Evolutionary conservation across 2,329 filamentous ascomycete genomes (phyloP).

Genomic region (Trichoderma sp.): DNA sequence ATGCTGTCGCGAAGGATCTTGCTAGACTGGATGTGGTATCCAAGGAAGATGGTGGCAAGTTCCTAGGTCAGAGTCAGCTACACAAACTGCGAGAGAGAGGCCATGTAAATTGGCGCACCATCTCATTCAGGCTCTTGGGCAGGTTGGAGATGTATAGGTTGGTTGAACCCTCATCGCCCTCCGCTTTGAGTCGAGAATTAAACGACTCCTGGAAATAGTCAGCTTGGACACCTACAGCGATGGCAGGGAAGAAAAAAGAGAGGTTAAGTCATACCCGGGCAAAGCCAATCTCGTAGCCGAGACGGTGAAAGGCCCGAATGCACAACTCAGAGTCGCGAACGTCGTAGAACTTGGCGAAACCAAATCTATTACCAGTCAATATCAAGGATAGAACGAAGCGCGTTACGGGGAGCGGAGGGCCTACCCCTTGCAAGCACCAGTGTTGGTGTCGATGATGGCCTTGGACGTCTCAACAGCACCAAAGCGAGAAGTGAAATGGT

Average conservation of each 20-base stretch:
- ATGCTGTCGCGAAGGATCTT: conserved; percentile 91
- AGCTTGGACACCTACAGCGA: not conserved
- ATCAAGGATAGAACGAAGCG: not conserved
- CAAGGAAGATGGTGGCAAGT: conserved; percentile 72
- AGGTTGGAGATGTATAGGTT: conserved; percentile 98
- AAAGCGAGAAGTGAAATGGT: conserved; percentile 79
- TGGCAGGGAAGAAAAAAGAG: not conserved
- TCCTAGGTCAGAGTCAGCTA: conserved; percentile 46
- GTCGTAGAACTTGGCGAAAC: conserved; percentile 92
- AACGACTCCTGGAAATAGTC: conserved; percentile 73
- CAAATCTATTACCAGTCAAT: conserved; percentile 63
- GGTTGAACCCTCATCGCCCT: conserved; percentile 83
- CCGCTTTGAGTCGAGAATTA: conserved; percentile 95
- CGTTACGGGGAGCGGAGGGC: conserved; percentile 28
- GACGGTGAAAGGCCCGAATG: conserved; percentile 89
- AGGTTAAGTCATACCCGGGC: conserved; percentile 64
- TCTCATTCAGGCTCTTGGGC: conserved; percentile 86
- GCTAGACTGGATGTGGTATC: conserved; percentile 83
- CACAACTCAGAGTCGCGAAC: conserved; percentile 89
- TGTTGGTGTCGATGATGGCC: conserved; percentile 94
- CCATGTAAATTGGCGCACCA: conserved; percentile 52
- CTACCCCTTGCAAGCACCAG: conserved; percentile 93
- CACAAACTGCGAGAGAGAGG: not conserved
- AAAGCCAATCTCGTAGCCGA: conserved; percentile 97
- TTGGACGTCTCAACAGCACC: conserved; percentile 95